A percentile compares a stretch with the other conserved stretches of the same genome.
phyloP scores from a whole-genome alignment of 768 basidiomycete genomes.

The Leccinum variicolor region DNA sequence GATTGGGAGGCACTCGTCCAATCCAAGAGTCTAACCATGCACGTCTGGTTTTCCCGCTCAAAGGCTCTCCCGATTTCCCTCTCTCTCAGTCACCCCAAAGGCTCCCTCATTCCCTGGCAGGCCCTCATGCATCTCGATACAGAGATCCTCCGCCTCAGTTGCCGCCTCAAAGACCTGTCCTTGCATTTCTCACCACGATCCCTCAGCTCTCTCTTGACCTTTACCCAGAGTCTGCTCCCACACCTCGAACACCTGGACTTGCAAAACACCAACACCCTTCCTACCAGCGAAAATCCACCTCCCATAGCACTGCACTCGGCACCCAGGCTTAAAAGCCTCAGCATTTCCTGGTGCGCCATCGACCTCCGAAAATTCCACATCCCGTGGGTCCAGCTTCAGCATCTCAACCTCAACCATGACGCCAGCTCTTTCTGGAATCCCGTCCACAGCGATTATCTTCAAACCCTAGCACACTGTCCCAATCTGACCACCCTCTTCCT shows the following conservation, averaged over 20 bases:
- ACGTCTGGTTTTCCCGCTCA: slow-evolving; percentile 29
- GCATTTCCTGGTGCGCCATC: slow-evolving; percentile 27
- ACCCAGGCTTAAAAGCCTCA: slow-evolving; percentile 26
- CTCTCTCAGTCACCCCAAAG: slow-evolving; percentile 21
- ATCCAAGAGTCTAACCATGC: slow-evolving; percentile 25
- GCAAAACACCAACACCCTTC: slow-evolving; percentile 23
- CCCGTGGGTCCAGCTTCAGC: slow-evolving; percentile 28
- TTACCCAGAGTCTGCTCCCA: slow-evolving; percentile 25
- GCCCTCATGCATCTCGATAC: slow-evolving; percentile 30
- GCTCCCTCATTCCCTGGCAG: slow-evolving; percentile 20
- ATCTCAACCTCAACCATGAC: slow-evolving; percentile 27
- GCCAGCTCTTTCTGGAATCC: slow-evolving; percentile 29
- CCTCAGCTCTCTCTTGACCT: slow-evolving; percentile 26
- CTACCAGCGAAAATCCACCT: slow-evolving; percentile 24
- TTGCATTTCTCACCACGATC: slow-evolving; percentile 24
- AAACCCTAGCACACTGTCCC: slow-evolving; percentile 21
- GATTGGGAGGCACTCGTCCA: slow-evolving; percentile 28
- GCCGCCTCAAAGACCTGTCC: slow-evolving; percentile 17
- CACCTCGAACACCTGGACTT: slow-evolving; percentile 24
- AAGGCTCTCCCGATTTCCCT: slow-evolving; percentile 29
- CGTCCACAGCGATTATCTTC: slow-evolving; percentile 27
- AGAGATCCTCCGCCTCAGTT: slow-evolving; percentile 25
- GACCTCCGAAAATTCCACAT: slow-evolving; percentile 26
- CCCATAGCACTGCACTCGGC: slow-evolving; percentile 23
- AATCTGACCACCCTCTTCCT: slow-evolving; percentile 28